Conservation (phyloP, 2,329 filamentous ascomycete genomes). For the Fusarium virguliforme region DNA sequence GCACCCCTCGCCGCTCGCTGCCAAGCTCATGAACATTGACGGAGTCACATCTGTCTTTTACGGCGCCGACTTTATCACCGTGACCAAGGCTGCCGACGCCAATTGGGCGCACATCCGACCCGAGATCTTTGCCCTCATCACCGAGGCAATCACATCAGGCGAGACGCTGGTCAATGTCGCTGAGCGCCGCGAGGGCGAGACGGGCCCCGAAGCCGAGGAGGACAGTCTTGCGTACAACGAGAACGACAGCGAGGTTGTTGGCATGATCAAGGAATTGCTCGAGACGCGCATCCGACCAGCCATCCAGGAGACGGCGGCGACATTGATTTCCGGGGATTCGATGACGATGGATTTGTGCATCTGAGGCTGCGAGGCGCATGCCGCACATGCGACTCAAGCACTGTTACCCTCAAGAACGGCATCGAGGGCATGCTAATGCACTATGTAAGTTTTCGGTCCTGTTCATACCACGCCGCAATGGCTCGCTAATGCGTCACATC, state of each 20-base stretch:
- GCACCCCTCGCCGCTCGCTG: slow-evolving; percentile 91
- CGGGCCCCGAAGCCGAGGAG: slow-evolving; percentile 60
- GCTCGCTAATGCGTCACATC: slow-evolving; percentile 52
- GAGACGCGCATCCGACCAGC: slow-evolving; percentile 95
- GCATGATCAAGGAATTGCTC: slow-evolving; percentile 98
- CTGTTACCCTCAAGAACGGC: slow-evolving; percentile 95
- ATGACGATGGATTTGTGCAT: slow-evolving; percentile 83
- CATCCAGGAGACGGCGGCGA: slow-evolving; percentile 98
- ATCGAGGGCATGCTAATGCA: slow-evolving; percentile 99
- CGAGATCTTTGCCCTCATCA: slow-evolving; percentile 95
- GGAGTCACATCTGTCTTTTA: slow-evolving; percentile 97
- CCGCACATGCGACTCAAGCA: slow-evolving; percentile 96
- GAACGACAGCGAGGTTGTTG: slow-evolving; percentile 92
- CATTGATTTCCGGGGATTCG: slow-evolving; percentile 94
- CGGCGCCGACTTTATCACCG: slow-evolving; percentile 95
- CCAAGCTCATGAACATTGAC: slow-evolving; percentile 92
- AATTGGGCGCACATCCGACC: slow-evolving; percentile 97
- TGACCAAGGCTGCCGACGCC: slow-evolving; percentile 89
- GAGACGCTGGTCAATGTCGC: slow-evolving; percentile 83
- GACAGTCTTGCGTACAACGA: slow-evolving; percentile 89
- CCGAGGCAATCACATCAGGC: slow-evolving; percentile 89
- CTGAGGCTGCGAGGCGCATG: slow-evolving; percentile 94
- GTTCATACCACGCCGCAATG: neutral
- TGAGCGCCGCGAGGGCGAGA: slow-evolving; percentile 72
- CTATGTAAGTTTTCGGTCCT: slow-evolving; percentile 74